phyloP scores from a whole-genome alignment of 106 monocot genomes.

The Agapanthus africanus region DNA sequence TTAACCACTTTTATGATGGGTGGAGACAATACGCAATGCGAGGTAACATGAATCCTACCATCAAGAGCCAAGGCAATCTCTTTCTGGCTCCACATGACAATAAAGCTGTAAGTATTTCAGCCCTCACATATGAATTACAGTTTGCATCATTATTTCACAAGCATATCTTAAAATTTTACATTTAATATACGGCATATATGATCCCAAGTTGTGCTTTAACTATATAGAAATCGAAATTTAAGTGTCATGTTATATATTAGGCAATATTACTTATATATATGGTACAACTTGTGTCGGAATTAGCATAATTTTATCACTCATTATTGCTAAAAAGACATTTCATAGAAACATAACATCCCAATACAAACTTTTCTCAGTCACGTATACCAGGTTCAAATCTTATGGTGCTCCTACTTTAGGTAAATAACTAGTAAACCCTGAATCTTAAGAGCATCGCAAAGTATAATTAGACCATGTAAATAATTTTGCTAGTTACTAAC shows the following conservation, averaged over 20 bases:
- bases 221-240: too few relatives aligned
- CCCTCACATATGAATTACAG: not conserved
- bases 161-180: too few relatives aligned
- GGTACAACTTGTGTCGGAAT: not conserved
- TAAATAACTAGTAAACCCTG: too few relatives aligned
- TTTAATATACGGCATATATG: too few relatives aligned
- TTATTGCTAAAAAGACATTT: not conserved
- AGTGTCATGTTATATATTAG: not conserved
- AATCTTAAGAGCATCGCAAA: not conserved
- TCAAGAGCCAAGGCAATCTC: conserved; percentile 63
- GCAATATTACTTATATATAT: not conserved
- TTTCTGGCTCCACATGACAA: conserved; percentile 41
- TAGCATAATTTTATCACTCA: not conserved
- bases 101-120: conserved; percentile 29
- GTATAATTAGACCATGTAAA: not conserved
- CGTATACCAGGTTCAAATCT: not conserved
- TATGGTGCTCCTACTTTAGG: not conserved
- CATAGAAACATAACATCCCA: not conserved
- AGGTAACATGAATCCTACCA: conserved; percentile 65
- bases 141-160: not conserved
- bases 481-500: too few relatives aligned
- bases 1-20: conserved; percentile 72
- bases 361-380: too few relatives aligned
- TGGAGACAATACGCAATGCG: conserved; percentile 81
- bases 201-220: too few relatives aligned